Conservation (phyloP, 768 basidiomycete genomes). For the Galerina marginata region DNA sequence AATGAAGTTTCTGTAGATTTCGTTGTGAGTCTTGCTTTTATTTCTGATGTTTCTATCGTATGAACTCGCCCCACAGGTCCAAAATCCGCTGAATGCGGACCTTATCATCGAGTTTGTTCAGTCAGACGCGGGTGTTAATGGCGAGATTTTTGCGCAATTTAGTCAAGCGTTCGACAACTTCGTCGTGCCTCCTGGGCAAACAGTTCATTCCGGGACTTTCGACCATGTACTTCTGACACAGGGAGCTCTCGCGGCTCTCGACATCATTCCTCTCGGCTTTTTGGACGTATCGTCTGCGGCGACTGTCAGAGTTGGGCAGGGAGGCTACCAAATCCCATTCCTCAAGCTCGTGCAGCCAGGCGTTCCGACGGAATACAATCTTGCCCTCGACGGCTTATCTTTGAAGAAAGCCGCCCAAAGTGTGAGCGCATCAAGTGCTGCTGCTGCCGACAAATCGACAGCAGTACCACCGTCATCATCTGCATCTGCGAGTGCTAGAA, state of each 20-base stretch:
- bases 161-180: conserved; percentile 58
- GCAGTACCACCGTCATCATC: not conserved
- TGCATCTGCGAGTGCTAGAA: not conserved
- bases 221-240: conserved; percentile 61
- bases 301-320: conserved; percentile 52
- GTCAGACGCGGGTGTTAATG: conserved; percentile 56
- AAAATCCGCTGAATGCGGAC: conserved; percentile 63
- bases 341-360: conserved; percentile 57
- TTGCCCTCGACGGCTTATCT: conserved; percentile 19
- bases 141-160: conserved; percentile 63
- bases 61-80: conserved; percentile 33
- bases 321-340: conserved; percentile 72
- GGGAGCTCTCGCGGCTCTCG: conserved; percentile 61
- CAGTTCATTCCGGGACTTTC: conserved; percentile 66
- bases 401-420: not conserved
- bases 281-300: conserved; percentile 59
- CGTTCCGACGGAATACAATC: conserved; percentile 57
- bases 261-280: conserved; percentile 56
- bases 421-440: not conserved
- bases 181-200: conserved; percentile 59
- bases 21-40: conserved; percentile 45
- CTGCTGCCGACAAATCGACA: not conserved
- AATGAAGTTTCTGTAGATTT: conserved; percentile 62
- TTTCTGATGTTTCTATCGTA: not conserved
- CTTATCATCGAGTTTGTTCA: conserved; percentile 64